Conservation (phyloP, 768 basidiomycete genomes). For the Thelephora aurantiotincta region DNA sequence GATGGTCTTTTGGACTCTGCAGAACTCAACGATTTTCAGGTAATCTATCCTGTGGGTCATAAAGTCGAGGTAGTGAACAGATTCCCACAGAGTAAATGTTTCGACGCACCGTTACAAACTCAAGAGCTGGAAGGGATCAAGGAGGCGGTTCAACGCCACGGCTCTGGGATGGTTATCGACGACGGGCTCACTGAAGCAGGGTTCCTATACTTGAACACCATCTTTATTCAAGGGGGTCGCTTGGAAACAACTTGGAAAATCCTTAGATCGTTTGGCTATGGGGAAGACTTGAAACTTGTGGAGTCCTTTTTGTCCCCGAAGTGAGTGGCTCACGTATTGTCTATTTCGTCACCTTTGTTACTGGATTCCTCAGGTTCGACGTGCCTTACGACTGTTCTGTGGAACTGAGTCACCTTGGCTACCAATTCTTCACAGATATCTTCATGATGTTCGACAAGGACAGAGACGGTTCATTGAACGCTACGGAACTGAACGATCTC, state of each 20-base stretch:
- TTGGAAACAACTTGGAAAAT: constrained; percentile 98
- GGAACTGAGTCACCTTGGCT: constrained; percentile 85
- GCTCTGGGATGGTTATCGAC: constrained; percentile 58
- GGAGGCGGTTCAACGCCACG: constrained; percentile 76
- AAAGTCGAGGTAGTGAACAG: not conserved
- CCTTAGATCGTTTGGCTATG: constrained; percentile 89
- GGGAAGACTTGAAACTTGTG: constrained; percentile 80
- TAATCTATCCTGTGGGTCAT: constrained; percentile 19
- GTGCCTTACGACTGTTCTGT: constrained; percentile 90
- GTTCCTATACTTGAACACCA: constrained; percentile 89
- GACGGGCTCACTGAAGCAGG: constrained; percentile 84
- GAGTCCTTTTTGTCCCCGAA: constrained; percentile 83
- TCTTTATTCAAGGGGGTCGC: constrained; percentile 90
- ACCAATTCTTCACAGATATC: constrained; percentile 94
- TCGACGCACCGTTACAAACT: constrained; percentile 79
- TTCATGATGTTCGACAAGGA: constrained; percentile 97
- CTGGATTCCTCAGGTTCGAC: constrained; percentile 51
- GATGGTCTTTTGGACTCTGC: constrained; percentile 82
- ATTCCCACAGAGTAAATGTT: constrained; percentile 69
- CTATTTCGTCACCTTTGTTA: constrained; percentile 6
- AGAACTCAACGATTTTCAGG: constrained; percentile 96
- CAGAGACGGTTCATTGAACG: constrained; percentile 85
- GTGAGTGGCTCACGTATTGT: constrained; percentile 29
- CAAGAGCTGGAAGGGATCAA: constrained; percentile 96
- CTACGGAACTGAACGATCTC: constrained; percentile 68